Evolutionary conservation across 2,329 filamentous ascomycete genomes (phyloP).

Genomic region (Magnaporthales sp.): DNA sequence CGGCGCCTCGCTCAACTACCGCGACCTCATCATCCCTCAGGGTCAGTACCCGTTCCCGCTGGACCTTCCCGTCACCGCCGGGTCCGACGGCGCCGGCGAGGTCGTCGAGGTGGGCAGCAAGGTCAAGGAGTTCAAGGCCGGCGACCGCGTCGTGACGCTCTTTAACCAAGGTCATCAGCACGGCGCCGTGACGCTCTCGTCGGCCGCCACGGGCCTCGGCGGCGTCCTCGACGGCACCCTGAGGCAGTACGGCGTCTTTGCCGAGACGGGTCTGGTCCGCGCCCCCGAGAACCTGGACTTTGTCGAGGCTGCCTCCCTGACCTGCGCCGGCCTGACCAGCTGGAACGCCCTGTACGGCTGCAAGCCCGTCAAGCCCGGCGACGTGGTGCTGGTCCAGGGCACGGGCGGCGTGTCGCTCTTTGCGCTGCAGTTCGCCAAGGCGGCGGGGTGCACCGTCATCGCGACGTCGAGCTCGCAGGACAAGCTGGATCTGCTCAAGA

Average conservation of each 20-base stretch:
- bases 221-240: constrained; percentile 60
- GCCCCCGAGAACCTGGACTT: constrained; percentile 47
- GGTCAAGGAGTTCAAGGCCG: constrained; percentile 38
- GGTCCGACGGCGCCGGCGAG: constrained; percentile 45
- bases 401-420: constrained; percentile 62
- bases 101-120: constrained; percentile 41
- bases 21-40: constrained; percentile 41
- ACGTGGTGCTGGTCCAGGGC: constrained; percentile 58
- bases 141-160: constrained; percentile 49
- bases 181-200: constrained; percentile 27
- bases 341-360: constrained; percentile 60
- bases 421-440: constrained; percentile 44
- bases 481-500: constrained; percentile 40
- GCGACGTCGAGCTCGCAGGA: constrained; percentile 43
- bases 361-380: constrained; percentile 40
- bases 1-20: constrained; percentile 45
- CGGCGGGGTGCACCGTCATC: constrained; percentile 46
- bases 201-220: constrained; percentile 50
- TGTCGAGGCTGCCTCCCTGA: constrained; percentile 45
- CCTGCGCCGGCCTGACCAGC: constrained; percentile 52
- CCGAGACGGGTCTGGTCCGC: constrained; percentile 58
- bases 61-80: constrained; percentile 34
- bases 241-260: constrained; percentile 58
- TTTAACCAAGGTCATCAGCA: constrained; percentile 49
- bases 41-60: constrained; percentile 37